Evolutionary conservation across 176 grass and related monocot species (phyloP), one percentile per base, ranked within the genome.

Genomic region (Oryza australiensis): DNA sequence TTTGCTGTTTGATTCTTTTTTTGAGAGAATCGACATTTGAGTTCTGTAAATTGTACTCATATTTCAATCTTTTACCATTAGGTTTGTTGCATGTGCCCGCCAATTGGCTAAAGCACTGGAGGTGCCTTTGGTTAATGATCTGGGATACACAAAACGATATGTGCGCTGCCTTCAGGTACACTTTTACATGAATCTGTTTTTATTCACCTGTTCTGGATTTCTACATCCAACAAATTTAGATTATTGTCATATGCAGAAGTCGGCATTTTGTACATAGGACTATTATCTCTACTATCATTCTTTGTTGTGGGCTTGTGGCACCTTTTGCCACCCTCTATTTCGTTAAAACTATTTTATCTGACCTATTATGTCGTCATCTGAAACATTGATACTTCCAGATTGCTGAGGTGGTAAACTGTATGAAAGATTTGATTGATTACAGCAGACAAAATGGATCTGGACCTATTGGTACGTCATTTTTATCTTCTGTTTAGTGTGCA

Each of bases 391-490:
- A 80, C 51, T 67, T 80, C 35, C 84, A 98, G 95, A 98, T 98
- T 62, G 93, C 95, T 4, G 95, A 98, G 83, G 95, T 98, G 57
- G 95, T 95, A 29, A 98, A 98, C 64, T 92, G 95, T 75, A 98
- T 98, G 95, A 98, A 98, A 79, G 95, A 98, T 90, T 85, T 98
- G 78, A 98, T 98, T 89, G 92, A 98, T 86, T 89, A 95, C 64
- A 95, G 95, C 84, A 90, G 89, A 63, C 86, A 98, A 73, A 93
- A 88, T 85, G 88, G 84, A 75, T 89, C 90, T 72, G 95, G 95
- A 79, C 95, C 95, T 26, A 98, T 90, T 51, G 84, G 95, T 98
- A 93, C 35, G 79, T 2, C 66, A 64, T 79, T 27, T 66, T 57
- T 26, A 22, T 53, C 26, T 37, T 70, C 67, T 62, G 78, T 70